Evolutionary conservation across 163 green algal genomes (phyloP), one percentile per base, ranked within the genome.

Genomic region (Volvox carteri): DNA sequence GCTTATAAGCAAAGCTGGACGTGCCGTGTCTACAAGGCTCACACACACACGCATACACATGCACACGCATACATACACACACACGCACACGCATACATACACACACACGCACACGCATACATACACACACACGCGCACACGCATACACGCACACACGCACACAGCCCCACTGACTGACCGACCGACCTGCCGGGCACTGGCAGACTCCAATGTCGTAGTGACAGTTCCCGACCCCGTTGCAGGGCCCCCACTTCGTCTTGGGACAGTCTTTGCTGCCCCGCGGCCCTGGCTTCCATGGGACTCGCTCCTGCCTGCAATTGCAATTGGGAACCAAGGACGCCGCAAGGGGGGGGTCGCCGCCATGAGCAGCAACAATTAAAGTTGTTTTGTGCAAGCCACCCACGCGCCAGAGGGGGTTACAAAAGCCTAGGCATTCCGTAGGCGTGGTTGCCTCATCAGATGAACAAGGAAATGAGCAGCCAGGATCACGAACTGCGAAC

Each of bases 131-230:
- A n/a, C n/a, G n/a, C n/a, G n/a, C n/a, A n/a, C n/a, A n/a, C n/a
- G n/a, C n/a, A n/a, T n/a, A n/a, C n/a, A n/a, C n/a, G n/a, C n/a
- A n/a, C n/a, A n/a, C n/a, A n/a, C n/a, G n/a, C n/a, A n/a, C n/a
- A n/a, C n/a, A n/a, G n/a, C n/a, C n/a, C n/a, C n/a, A n/a, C n/a
- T n/a, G n/a, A n/a, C n/a, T n/a, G n/a, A n/a, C n/a, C n/a, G n/a
- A n/a, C 62, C 8, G 6, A 89, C 84, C 84, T 21, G 84, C 84
- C 16, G 84, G 84, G 35, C 84, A 89, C 70, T 83, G 68, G 52
- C 84, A 89, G 5, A 89, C 50, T 6, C 84, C 84, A 37, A 84
- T 84, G 84, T 89, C 84, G 70, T 89, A 89, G 37, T 89, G 68
- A 39, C 84, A 89, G 37, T 83, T 83, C 25, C 84, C 84, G 19